Evolutionary conservation across 345 rosid genomes (phyloP), one percentile per base, ranked within the genome.

Genomic region (Gossypium turneri): DNA sequence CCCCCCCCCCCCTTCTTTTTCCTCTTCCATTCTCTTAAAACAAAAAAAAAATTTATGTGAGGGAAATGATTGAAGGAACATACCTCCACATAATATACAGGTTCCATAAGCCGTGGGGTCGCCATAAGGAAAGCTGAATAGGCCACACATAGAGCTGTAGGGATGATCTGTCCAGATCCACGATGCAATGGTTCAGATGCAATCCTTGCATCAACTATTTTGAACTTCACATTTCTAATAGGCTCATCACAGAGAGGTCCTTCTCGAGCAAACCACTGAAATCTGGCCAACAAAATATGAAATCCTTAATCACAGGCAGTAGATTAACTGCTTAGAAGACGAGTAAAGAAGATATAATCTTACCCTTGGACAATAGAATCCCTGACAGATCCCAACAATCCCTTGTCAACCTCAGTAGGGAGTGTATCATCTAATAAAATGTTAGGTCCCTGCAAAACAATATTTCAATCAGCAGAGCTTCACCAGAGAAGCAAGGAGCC

Each of bases 211-310:
- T 95, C 98, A 48, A 95, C 97, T 58, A 95, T 95, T 82, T 95
- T 95, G 78, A 95, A 95, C 83, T 93, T 93, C 4, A 91, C 98
- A 78, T 95, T 93, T 80, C 99, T 90, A 81, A 93, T 91, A 58
- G 99, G 99, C 74, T 95, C 99, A 74, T 95, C 99, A 80, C 99
- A 95, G 11, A 95, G 89, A 9, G 99, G 98, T 20, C 98, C 99
- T 93, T 95, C 98, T 78, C 97, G 84, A 62, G 98, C 99, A 72
- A 92, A 98, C 99, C 99, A 95, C 81, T 95, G 99, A 79, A 95
- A 95, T 71, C 99, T 93, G 83, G 68, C 75, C 66, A 71, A 57
- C 66, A 67, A 60, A 77, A 52, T 41, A 51, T 58, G 57, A 50
- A 51, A 68, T 66, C 44, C 69, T 77, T 56, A 55, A 25, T 76